Percentiles rank a stretch among this genome's conserved stretches.
phyloP scores from a whole-genome alignment of 2,329 filamentous ascomycete species.

The Apiospora rasikravindrae region DNA sequence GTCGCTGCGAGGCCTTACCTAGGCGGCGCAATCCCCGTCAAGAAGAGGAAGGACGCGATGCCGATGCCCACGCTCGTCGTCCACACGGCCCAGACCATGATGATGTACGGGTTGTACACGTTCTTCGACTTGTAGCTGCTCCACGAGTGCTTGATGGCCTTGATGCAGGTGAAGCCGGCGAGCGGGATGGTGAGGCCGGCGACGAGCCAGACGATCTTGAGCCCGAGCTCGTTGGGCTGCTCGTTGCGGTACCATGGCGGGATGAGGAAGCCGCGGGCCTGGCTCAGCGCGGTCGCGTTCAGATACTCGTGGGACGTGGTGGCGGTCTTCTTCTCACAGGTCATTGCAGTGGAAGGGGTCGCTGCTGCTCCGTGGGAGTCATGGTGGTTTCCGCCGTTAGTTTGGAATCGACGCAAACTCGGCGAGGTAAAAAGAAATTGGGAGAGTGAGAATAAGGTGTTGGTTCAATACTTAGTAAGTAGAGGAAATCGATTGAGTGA shows the following conservation, averaged over 20 bases:
- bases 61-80: conserved; percentile 1
- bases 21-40: neutral
- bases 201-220: conserved; percentile 4
- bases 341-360: neutral
- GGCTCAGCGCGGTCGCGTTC: neutral
- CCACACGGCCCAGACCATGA: conserved; percentile 12
- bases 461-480: too few species aligned
- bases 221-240: conserved; percentile 14
- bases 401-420: neutral
- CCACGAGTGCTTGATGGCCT: neutral
- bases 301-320: neutral
- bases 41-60: neutral
- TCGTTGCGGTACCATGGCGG: neutral
- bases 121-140: neutral
- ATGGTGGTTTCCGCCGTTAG: neutral
- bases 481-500: too few species aligned
- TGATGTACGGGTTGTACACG: conserved; percentile 1
- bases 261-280: neutral
- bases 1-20: neutral
- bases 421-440: neutral
- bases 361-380: neutral
- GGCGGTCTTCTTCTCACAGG: neutral
- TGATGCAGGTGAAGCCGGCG: conserved; percentile 11
- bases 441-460: neutral
- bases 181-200: conserved; percentile 1